Evolutionary conservation across 805 yeast species (phyloP), one percentile per base, ranked within the genome.

Genomic region (Priceomyces medius): DNA sequence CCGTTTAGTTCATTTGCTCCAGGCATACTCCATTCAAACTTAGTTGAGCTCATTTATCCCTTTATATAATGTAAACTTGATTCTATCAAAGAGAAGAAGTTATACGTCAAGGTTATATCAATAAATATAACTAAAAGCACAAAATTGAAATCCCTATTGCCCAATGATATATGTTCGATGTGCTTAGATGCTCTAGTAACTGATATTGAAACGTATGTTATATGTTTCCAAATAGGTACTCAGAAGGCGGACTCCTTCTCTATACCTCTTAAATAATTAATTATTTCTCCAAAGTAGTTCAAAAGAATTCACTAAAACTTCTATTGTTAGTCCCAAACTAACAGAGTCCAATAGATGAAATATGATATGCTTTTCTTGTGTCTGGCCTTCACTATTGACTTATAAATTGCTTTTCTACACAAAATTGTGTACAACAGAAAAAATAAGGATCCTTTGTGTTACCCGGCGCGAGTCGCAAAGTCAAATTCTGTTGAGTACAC

Each of bases 11-110:
- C 40, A 17, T 9, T 18, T n/a, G 7, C 26, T 4, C 27, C 23
- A 10, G 20, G 17, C 4, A 24, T 34, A 5, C 61, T 61, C 67
- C 67, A 63, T 35, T 59, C 58, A 39, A 63, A 63, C 19, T 66
- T 65, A 9, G 63, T 51, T 28, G 63, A 48, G 43, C 58, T 53
- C 35, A 32, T 32, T 12, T 19, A 19, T 18, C 14, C 19, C 6
- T 31, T 14, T 31, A 13, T 26, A 10, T 26, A 26, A 14, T 26
- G 12, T 5, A 26, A 26, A n/a, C 19, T 32, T 14, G 19, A 32
- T 17, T 37, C 34, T 28, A 20, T 21, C 13, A 35, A 20, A 20
- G 21, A 17, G 13, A 34, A 20, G 20, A 32, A 31, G 23, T 18
- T 19, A 40, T 14, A 20, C 16, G 31, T 16, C 18, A 24, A 33